A percentile compares a stretch with the other conserved stretches of the same genome.
Conservation (phyloP, 1,284 basidiomycete genomes). For the Coniophora puteana region DNA sequence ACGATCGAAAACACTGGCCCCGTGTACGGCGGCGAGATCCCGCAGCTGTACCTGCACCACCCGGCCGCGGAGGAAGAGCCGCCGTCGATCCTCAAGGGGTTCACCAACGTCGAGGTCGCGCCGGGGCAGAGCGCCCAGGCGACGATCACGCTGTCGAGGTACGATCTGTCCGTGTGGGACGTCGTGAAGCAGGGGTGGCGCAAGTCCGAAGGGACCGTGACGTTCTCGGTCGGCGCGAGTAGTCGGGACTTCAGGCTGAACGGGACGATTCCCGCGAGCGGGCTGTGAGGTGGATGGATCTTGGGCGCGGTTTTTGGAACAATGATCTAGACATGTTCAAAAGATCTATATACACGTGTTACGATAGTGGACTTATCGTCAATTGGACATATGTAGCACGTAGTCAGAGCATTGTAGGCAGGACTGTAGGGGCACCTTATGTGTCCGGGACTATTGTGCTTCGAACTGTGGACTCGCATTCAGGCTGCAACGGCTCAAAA, state of each 20-base stretch:
- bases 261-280: slow-evolving; percentile 32
- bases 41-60: slow-evolving; percentile 63
- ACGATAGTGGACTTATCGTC: too few species aligned
- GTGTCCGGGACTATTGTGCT: too few species aligned
- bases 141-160: slow-evolving; percentile 56
- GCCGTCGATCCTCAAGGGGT: slow-evolving; percentile 62
- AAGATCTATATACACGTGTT: too few species aligned
- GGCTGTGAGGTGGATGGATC: too few species aligned
- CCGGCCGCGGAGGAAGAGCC: slow-evolving; percentile 54
- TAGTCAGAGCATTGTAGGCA: too few species aligned
- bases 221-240: slow-evolving; percentile 48
- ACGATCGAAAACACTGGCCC: slow-evolving; percentile 54
- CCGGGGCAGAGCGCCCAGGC: slow-evolving; percentile 45
- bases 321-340: too few species aligned
- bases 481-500: too few species aligned
- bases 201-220: slow-evolving; percentile 38
- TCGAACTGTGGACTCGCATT: too few species aligned
- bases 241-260: slow-evolving; percentile 45
- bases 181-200: slow-evolving; percentile 45
- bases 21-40: slow-evolving; percentile 55
- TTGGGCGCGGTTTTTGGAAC: too few species aligned
- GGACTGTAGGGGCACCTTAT: too few species aligned
- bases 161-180: slow-evolving; percentile 64
- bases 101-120: slow-evolving; percentile 51
- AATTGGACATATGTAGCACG: too few species aligned